Evolutionary conservation across 2,329 filamentous ascomycete genomes (phyloP).

Genomic region (Neofusicoccum umdonicola): DNA sequence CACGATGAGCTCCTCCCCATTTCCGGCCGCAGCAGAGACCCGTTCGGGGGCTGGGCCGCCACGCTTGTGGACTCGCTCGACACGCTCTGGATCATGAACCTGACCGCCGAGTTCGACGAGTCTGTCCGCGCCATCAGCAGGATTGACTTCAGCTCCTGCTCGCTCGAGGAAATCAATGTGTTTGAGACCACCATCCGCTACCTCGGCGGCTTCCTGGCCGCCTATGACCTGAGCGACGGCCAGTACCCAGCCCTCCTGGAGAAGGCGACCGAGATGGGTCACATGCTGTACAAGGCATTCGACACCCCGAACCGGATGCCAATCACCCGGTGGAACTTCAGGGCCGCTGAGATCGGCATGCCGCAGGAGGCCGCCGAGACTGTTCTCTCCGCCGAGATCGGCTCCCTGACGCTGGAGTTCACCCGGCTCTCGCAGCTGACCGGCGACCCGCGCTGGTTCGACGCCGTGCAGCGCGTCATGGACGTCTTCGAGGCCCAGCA

Average conservation of each 20-base stretch:
- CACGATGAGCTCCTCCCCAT: conserved; percentile 47
- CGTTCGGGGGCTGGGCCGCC: conserved; percentile 50
- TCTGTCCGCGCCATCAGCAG: conserved; percentile 44
- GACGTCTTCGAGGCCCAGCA: conserved; percentile 31
- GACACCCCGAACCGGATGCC: conserved; percentile 47
- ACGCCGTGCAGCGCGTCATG: conserved; percentile 35
- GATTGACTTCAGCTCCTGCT: conserved; percentile 45
- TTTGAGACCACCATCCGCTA: conserved; percentile 51
- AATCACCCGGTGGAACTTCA: conserved; percentile 42
- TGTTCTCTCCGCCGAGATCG: conserved; percentile 48
- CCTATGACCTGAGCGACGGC: conserved; percentile 37
- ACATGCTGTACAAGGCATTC: conserved; percentile 48
- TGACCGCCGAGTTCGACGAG: conserved; percentile 48
- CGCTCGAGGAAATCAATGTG: conserved; percentile 45
- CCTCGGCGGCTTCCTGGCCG: conserved; percentile 36
- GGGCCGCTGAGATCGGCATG: conserved; percentile 26
- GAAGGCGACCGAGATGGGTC: conserved; percentile 38
- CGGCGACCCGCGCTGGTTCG: conserved; percentile 35
- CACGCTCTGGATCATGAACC: conserved; percentile 49
- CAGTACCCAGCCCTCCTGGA: conserved; percentile 30
- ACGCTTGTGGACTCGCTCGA: conserved; percentile 46
- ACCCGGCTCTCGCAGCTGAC: conserved; percentile 38
- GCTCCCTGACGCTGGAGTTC: conserved; percentile 44
- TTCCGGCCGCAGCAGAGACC: conserved; percentile 36
- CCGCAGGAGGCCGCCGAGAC: conserved; percentile 36